Evolutionary conservation across 352 stramenopile genomes (phyloP).

Genomic region (Globisporangium megalacanthum): DNA sequence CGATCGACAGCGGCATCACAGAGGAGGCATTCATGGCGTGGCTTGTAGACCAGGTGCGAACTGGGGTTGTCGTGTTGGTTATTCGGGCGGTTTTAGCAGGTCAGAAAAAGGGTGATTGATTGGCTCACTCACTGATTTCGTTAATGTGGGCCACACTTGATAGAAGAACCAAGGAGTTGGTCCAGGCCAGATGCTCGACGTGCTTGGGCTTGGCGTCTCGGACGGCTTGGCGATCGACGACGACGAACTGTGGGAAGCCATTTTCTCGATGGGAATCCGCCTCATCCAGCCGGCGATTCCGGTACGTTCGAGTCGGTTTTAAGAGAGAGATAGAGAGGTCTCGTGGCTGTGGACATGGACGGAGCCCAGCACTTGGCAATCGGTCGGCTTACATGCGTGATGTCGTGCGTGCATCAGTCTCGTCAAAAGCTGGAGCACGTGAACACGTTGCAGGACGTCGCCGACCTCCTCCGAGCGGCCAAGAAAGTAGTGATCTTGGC

Average conservation of each 20-base stretch:
- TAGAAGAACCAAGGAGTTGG: slow-evolving; percentile 60
- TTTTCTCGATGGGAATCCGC: slow-evolving; percentile 81
- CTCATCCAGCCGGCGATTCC: slow-evolving; percentile 63
- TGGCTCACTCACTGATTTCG: neutral
- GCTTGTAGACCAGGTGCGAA: slow-evolving; percentile 46
- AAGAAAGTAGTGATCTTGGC: slow-evolving; percentile 91
- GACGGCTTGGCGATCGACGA: slow-evolving; percentile 73
- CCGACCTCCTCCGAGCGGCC: slow-evolving; percentile 54
- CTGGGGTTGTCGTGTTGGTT: neutral
- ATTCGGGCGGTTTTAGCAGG: too few species aligned
- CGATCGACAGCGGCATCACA: slow-evolving; percentile 24
- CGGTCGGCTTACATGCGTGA: neutral
- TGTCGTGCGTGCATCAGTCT: slow-evolving; percentile 15
- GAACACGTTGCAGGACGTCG: slow-evolving; percentile 74
- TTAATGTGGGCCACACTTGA: neutral
- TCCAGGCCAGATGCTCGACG: slow-evolving; percentile 70
- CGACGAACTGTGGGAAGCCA: slow-evolving; percentile 79
- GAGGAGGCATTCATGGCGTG: slow-evolving; percentile 81
- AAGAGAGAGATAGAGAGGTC: neutral
- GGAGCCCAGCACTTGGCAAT: neutral
- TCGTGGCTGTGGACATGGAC: neutral
- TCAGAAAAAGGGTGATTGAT: too few species aligned
- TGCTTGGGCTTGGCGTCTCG: slow-evolving; percentile 70
- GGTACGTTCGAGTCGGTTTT: slow-evolving; percentile 19
- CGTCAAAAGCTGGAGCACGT: slow-evolving; percentile 47